Percentiles rank a stretch among this genome's conserved stretches.
These are phyloP conservation scores for Syzygium malaccense DNA, from an alignment of 441 rosid genomes.

Conservation along the genomic window DNA sequence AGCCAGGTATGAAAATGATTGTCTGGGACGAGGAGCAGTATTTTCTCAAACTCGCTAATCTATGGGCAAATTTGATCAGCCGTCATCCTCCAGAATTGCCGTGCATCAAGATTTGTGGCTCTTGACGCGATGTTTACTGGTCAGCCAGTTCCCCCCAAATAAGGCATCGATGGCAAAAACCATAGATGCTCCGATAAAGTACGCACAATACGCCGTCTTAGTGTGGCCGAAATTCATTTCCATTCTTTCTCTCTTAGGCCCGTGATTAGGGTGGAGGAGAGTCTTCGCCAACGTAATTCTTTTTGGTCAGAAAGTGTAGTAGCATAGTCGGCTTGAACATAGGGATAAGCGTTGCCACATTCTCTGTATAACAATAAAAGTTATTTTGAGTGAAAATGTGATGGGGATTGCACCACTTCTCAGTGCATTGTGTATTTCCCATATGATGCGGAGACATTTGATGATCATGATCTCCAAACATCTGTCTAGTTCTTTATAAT, in stretches of 20 bases:
- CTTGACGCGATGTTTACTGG: conserved; percentile 4
- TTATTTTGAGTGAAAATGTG: neutral
- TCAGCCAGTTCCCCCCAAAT: neutral
- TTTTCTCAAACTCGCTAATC: conserved; percentile 50
- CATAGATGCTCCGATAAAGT: neutral
- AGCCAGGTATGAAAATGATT: conserved; percentile 51
- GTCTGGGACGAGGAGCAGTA: conserved; percentile 44
- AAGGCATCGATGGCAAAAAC: neutral
- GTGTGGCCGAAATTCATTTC: neutral
- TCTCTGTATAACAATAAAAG: neutral
- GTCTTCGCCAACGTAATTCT: neutral
- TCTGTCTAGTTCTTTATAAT: neutral
- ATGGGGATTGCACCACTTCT: neutral
- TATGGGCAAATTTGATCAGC: conserved; percentile 57
- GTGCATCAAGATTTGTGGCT: neutral
- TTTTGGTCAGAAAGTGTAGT: neutral
- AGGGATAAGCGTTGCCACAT: neutral
- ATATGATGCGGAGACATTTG: neutral
- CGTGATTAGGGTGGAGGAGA: neutral
- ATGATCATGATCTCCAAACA: neutral
- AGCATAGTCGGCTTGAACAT: neutral
- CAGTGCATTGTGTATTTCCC: neutral
- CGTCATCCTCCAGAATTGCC: conserved; percentile 45
- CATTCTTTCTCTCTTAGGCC: neutral
- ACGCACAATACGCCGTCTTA: neutral